A percentile compares a stretch with the other conserved stretches of the same genome.
Evolutionary conservation across 129 eudicot genomes (phyloP).

Genomic region (Cynara cardunculus): DNA sequence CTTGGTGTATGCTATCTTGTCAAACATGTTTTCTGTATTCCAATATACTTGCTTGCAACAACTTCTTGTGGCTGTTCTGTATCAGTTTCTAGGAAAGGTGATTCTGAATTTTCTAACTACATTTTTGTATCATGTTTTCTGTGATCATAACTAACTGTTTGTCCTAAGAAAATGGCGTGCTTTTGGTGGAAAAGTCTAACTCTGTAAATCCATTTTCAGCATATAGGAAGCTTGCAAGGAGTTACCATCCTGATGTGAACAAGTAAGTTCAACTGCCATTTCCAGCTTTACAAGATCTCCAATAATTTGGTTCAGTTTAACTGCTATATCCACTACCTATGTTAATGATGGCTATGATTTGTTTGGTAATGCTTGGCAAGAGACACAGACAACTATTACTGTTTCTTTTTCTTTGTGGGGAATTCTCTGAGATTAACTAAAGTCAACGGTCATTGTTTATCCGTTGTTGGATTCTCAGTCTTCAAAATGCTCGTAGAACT

Average conservation of each 20-base stretch:
- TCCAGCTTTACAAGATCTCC: slow-evolving; percentile 11
- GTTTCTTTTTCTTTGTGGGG: not conserved
- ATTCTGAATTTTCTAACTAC: not conserved
- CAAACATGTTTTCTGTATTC: not conserved
- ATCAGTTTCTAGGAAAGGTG: not conserved
- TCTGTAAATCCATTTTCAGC: slow-evolving; percentile 43
- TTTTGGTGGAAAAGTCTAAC: slow-evolving; percentile 1
- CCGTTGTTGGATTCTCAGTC: not conserved
- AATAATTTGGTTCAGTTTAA: not conserved
- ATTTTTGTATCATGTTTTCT: slow-evolving; percentile 5
- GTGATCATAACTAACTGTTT: slow-evolving; percentile 10
- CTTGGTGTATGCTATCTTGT: slow-evolving; percentile 11
- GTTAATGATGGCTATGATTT: not conserved
- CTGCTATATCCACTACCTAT: slow-evolving; percentile 7
- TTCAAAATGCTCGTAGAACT: not conserved
- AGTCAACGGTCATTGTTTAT: not conserved
- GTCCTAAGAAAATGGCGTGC: not conserved
- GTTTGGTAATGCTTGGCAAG: not conserved
- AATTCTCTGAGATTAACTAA: not conserved
- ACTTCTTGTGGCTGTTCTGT: slow-evolving; percentile 1
- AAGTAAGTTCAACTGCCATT: slow-evolving; percentile 53
- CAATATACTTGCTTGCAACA: slow-evolving; percentile 1
- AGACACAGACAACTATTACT: not conserved
- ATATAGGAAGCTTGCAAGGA: slow-evolving; percentile 95
- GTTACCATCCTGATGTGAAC: slow-evolving; percentile 96